These are phyloP conservation scores for Macadamia tetraphylla DNA, from an alignment of 164 flowering plant genomes.

Conservation along the genomic window DNA sequence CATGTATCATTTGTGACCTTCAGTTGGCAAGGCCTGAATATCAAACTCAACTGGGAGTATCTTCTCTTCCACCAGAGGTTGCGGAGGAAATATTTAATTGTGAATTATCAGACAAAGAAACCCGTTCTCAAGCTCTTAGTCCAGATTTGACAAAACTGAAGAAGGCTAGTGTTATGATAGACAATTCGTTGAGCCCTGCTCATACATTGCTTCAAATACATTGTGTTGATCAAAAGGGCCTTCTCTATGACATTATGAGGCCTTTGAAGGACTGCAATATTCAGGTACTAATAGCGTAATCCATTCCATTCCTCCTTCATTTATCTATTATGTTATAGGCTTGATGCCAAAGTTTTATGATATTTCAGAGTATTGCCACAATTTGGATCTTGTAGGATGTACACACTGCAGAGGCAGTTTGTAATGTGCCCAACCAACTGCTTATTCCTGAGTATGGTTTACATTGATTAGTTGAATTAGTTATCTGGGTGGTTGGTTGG, in stretches of 20 bases:
- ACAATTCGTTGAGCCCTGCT: conserved; percentile 69
- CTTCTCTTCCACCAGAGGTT: conserved; percentile 49
- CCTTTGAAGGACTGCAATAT: conserved; percentile 70
- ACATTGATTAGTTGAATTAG: no score
- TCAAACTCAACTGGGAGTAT: conserved; percentile 34
- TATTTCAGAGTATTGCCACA: no score
- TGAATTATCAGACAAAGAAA: conserved; percentile 43
- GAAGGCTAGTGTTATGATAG: conserved; percentile 38
- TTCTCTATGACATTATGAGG: conserved; percentile 71
- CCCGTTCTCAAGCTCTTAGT: conserved; percentile 47
- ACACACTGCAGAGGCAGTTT: no score
- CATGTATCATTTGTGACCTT: conserved; percentile 68
- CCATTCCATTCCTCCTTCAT: background rate
- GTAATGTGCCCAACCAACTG: no score
- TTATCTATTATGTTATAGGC: background rate
- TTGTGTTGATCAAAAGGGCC: conserved; percentile 79
- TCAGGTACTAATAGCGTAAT: conserved; percentile 31
- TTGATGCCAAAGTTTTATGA: no score
- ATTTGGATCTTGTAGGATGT: no score
- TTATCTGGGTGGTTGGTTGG: no score
- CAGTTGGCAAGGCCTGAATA: conserved; percentile 56
- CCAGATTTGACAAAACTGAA: conserved; percentile 48
- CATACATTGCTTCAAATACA: conserved; percentile 72
- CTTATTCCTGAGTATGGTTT: no score
- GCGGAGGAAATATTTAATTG: conserved; percentile 56